Evolutionary conservation across 2,329 filamentous ascomycete genomes (phyloP).

Genomic region (Mollisiaceae sp.): DNA sequence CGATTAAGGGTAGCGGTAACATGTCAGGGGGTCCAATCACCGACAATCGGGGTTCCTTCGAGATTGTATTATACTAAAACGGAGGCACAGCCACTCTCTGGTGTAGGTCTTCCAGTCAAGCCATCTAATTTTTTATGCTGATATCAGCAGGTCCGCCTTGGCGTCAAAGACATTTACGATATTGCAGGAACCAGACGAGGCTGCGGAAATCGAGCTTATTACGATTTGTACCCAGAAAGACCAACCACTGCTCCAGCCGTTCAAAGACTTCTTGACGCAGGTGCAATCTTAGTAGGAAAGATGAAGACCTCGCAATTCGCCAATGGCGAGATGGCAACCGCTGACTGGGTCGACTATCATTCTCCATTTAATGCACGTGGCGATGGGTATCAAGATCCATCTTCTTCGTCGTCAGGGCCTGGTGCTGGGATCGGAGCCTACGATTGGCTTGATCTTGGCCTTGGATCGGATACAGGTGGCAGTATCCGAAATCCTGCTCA

Average conservation of each 20-base stretch:
- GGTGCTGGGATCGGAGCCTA: slow-evolving; percentile 44
- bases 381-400: slow-evolving; percentile 54
- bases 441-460: slow-evolving; percentile 53
- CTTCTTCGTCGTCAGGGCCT: slow-evolving; percentile 52
- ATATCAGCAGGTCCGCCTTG: slow-evolving; percentile 55
- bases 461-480: slow-evolving; percentile 56
- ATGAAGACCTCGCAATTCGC: slow-evolving; percentile 57
- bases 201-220: slow-evolving; percentile 63
- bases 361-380: slow-evolving; percentile 49
- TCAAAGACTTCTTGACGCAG: slow-evolving; percentile 61
- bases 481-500: slow-evolving; percentile 52
- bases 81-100: slow-evolving; percentile 58
- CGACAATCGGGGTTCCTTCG: slow-evolving; percentile 60
- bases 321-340: slow-evolving; percentile 48
- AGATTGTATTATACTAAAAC: slow-evolving; percentile 62
- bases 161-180: slow-evolving; percentile 67
- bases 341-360: slow-evolving; percentile 52
- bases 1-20: background rate
- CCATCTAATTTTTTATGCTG: background rate
- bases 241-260: slow-evolving; percentile 55
- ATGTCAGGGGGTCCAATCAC: slow-evolving; percentile 43
- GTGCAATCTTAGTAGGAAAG: slow-evolving; percentile 61
- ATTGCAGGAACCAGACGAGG: slow-evolving; percentile 60
- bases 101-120: slow-evolving; percentile 36
- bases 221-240: slow-evolving; percentile 53